phyloP scores from a whole-genome alignment of 2,329 filamentous ascomycete species.

The Pseudocercospora crystallina region DNA sequence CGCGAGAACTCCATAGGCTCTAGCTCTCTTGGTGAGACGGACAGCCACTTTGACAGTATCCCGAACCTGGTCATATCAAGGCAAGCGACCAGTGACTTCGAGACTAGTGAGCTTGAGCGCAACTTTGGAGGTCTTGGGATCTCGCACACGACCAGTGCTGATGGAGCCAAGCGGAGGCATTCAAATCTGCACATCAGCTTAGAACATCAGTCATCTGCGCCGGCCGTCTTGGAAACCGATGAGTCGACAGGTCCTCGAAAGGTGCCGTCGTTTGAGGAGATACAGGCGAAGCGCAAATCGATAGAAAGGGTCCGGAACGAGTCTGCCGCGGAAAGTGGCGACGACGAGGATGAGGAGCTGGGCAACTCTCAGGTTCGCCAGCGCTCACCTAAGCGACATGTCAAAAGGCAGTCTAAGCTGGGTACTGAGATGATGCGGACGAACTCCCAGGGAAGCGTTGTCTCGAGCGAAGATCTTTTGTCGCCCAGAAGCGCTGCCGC shows the following conservation, averaged over 20 bases:
- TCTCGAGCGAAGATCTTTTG: constrained; percentile 48
- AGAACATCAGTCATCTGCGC: constrained; percentile 65
- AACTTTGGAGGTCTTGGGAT: constrained; percentile 71
- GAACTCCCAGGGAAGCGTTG: constrained; percentile 82
- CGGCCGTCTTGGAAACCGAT: constrained; percentile 42
- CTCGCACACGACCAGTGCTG: constrained; percentile 23
- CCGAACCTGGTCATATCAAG: constrained; percentile 69
- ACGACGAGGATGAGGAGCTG: constrained; percentile 92
- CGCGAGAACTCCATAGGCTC: constrained; percentile 85
- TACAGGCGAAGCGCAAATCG: constrained; percentile 71
- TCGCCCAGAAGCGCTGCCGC: constrained; percentile 13
- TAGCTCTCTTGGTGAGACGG: constrained; percentile 82
- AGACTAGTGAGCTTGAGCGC: constrained; percentile 56
- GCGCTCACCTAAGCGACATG: constrained; percentile 55
- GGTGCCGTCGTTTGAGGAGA: constrained; percentile 70
- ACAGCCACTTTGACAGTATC: constrained; percentile 76
- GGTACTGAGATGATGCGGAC: constrained; percentile 98
- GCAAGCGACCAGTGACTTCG: constrained; percentile 66
- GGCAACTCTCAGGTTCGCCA: constrained; percentile 61
- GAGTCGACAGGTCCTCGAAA: constrained; percentile 49
- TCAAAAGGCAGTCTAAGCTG: constrained; percentile 68
- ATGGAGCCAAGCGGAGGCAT: constrained; percentile 20
- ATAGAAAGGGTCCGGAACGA: constrained; percentile 72
- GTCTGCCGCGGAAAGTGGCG: constrained; percentile 75
- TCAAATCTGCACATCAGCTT: constrained; percentile 52